Percentiles rank a stretch among this genome's conserved stretches.
phyloP scores from a whole-genome alignment of 2,329 filamentous ascomycete species.

The Coniosporium tulheliwenetii region DNA sequence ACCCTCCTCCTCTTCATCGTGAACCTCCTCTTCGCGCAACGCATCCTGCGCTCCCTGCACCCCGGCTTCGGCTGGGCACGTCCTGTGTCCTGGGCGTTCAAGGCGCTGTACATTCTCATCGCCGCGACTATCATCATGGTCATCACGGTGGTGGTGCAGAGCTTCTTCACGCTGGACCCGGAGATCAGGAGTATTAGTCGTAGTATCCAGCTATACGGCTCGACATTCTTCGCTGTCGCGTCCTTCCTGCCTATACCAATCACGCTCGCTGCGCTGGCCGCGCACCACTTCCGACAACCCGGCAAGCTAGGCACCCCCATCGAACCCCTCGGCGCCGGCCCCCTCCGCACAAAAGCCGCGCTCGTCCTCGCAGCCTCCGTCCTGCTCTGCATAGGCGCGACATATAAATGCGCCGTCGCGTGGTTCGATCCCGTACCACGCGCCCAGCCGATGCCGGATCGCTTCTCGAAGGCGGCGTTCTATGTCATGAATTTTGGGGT shows the following conservation, averaged over 20 bases:
- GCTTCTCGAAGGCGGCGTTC: slow-evolving; percentile 11
- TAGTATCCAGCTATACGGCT: slow-evolving; percentile 8
- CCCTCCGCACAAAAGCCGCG: slow-evolving; percentile 6
- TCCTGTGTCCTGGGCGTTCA: slow-evolving; percentile 2
- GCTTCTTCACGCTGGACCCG: slow-evolving; percentile 1
- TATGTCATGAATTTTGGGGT: slow-evolving; percentile 13
- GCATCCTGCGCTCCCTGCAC: slow-evolving; percentile 12
- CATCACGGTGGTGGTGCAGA: slow-evolving; percentile 11
- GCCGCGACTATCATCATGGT: slow-evolving; percentile 7
- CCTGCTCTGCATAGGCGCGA: slow-evolving; percentile 8
- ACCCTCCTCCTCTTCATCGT: slow-evolving; percentile 15
- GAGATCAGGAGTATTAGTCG: slow-evolving; percentile 4
- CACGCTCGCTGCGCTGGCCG: slow-evolving; percentile 1
- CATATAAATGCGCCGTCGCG: slow-evolving; percentile 11
- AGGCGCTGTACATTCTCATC: slow-evolving; percentile 3
- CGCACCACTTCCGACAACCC: slow-evolving; percentile 5
- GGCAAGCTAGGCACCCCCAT: too few relatives aligned
- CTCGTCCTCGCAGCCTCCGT: slow-evolving; percentile 7
- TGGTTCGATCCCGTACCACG: slow-evolving; percentile 10
- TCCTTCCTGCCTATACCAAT: slow-evolving; percentile 8
- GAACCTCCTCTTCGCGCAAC: slow-evolving; percentile 12
- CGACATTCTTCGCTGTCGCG: slow-evolving; percentile 11
- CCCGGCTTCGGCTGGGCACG: slow-evolving; percentile 12
- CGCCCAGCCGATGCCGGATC: slow-evolving; percentile 11
- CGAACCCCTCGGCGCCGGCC: slow-evolving; percentile 4